Evolutionary conservation across 1,139 yeast genomes (phyloP).

Genomic region (Wickerhamiella infanticola): DNA sequence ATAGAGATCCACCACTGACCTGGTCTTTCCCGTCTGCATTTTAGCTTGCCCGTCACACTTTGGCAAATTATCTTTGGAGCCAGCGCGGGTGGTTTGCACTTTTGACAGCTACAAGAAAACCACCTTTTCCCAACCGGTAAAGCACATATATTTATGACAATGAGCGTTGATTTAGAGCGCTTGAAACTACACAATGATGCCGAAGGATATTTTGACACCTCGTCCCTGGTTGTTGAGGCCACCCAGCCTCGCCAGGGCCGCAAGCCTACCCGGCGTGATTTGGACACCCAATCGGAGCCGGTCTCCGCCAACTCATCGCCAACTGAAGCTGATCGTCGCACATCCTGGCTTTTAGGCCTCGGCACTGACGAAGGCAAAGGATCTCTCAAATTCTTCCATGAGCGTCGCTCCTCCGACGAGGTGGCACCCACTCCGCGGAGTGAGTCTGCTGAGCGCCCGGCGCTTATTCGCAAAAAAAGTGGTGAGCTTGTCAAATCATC

Average conservation of each 20-base stretch:
- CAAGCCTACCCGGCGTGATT: neutral
- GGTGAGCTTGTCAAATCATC: constrained; percentile 72
- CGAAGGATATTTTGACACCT: neutral
- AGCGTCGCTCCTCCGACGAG: neutral
- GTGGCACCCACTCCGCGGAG: neutral
- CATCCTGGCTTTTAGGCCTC: neutral
- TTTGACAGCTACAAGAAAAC: too few species aligned
- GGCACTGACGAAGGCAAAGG: neutral
- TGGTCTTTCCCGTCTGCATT: too few species aligned
- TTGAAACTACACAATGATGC: too few species aligned
- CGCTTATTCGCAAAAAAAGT: constrained; percentile 53
- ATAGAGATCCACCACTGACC: too few species aligned
- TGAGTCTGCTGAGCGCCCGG: constrained; percentile 5
- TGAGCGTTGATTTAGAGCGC: neutral
- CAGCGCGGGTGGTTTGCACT: too few species aligned
- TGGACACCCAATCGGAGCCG: neutral
- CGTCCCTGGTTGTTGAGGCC: neutral
- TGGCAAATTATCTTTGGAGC: too few species aligned
- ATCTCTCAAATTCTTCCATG: neutral
- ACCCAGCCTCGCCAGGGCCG: neutral
- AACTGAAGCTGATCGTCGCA: neutral
- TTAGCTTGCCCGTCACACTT: too few species aligned
- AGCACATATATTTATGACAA: neutral
- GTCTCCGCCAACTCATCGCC: neutral
- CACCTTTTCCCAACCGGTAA: too few species aligned